Base-by-base conservation (phyloP, 805 yeast species). In the Scheffersomyces coipomensis region DNA sequence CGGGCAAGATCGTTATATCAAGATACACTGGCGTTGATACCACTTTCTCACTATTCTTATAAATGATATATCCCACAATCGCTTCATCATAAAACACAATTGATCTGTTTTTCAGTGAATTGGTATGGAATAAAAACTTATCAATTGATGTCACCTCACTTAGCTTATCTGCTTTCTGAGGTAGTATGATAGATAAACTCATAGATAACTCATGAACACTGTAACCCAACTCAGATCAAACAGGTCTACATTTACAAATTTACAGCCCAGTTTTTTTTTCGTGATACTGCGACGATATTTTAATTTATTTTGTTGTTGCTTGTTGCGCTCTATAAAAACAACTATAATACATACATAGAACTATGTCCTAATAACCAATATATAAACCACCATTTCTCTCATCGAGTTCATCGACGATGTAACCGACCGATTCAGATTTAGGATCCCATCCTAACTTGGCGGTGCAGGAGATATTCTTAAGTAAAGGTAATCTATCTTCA, bases 381-480 rank as follows among this genome's bases (percentile, higher is more conserved):
- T 78, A 85, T n/a, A 80, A 60, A n/a, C 91, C 85, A 15, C 95
- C 95, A 15, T 76, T 82, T 40, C 84, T 74, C 35, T 83, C 87
- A 43, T 86, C 93, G 33, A 91, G 64, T 26, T 78, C 80, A 35
- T 76, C 79, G 1, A 81, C 83, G 35, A 90, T 66, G 45, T 82
- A 64, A 11, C 50, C 43, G 11, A 69, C 67, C 25, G 54, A 60
- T 19, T 67, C 73, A 5, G 67, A 59, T 29, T 61, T 53, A 2
- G 82, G 75, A 53, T 84, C 79, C 99, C 99, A 93, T 7, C 97
- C 96, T 26, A 93, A 63, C 57, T 83, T 81, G 13, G 84, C 77
- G 17, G 93, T 83, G 31, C 89, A 73, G 31, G 83, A 69, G 2
- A 93, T 68, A 35, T 75, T 75, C 44, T 73, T 72, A 55, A 93